Evolutionary conservation across 345 rosid species (phyloP).

Genomic region (Carallia brachiata): DNA sequence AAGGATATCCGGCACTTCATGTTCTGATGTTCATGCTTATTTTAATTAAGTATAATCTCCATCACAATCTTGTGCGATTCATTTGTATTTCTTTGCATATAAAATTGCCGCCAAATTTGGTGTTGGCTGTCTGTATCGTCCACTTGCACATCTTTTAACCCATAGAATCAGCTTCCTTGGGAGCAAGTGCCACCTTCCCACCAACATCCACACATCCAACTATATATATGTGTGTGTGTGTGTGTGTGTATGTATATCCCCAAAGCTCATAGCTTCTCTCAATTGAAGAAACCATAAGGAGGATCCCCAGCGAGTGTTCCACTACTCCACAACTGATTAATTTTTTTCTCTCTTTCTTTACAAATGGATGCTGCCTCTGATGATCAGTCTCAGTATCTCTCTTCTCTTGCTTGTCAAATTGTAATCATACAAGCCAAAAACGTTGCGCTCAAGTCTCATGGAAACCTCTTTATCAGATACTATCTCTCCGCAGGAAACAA

Average conservation of each 20-base stretch:
- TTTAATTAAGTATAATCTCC: slow-evolving; percentile 10
- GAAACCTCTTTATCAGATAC: slow-evolving; percentile 56
- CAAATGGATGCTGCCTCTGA: slow-evolving; percentile 35
- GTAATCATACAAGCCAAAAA: slow-evolving; percentile 67
- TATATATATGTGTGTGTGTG: background rate
- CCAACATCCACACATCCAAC: background rate
- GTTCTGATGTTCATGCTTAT: slow-evolving; percentile 4
- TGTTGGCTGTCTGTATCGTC: slow-evolving; percentile 14
- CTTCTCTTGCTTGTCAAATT: slow-evolving; percentile 54
- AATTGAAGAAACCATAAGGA: slow-evolving; percentile 3
- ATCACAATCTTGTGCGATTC: slow-evolving; percentile 10
- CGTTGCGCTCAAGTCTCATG: slow-evolving; percentile 39
- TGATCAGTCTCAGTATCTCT: slow-evolving; percentile 1
- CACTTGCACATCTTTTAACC: background rate
- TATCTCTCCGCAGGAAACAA: slow-evolving; percentile 55
- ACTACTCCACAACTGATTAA: background rate
- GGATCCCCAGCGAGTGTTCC: background rate
- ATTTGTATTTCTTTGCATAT: slow-evolving; percentile 9
- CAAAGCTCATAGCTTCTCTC: background rate
- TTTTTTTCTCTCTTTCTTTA: background rate
- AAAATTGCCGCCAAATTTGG: background rate
- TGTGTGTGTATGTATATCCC: background rate
- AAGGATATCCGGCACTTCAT: slow-evolving; percentile 18
- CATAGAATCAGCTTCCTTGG: slow-evolving; percentile 4
- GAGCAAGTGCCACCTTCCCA: slow-evolving; percentile 9